Evolutionary conservation across 208 protist species (phyloP).

Genomic region (Trypanosoma conorhini): DNA sequence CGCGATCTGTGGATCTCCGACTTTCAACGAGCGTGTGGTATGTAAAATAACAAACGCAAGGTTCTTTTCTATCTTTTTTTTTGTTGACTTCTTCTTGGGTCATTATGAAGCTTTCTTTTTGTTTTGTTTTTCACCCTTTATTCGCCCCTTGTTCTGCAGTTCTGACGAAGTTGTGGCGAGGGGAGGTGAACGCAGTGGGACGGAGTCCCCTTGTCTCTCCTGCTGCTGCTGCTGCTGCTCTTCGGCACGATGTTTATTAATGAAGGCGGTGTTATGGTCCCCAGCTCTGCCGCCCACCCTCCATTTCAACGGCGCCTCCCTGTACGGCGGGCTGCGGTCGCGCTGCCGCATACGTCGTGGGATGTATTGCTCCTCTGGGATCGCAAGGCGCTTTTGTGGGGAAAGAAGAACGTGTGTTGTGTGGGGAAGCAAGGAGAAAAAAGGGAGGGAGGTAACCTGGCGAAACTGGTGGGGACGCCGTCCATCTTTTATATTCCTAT

Average conservation of each 20-base stretch:
- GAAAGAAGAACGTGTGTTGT: background rate
- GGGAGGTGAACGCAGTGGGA: background rate
- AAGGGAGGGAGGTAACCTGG: background rate
- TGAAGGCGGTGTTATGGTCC: background rate
- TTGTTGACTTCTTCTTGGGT: background rate
- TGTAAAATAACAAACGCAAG: constrained; percentile 43
- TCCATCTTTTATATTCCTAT: background rate
- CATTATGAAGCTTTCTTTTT: background rate
- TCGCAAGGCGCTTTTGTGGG: background rate
- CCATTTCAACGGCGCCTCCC: background rate
- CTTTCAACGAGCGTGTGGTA: constrained; percentile 80
- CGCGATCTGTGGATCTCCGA: constrained; percentile 85
- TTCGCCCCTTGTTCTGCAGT: background rate
- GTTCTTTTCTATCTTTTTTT: constrained; percentile 17
- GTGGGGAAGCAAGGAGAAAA: background rate
- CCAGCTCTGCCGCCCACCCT: background rate
- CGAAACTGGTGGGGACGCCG: background rate
- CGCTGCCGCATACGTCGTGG: background rate
- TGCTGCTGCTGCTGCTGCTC: background rate
- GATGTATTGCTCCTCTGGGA: background rate
- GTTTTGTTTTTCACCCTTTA: constrained; percentile 1
- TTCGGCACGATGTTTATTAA: background rate
- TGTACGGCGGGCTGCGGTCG: background rate
- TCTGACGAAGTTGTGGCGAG: background rate
- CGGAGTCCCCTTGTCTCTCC: background rate